Evolutionary conservation across 108 stramenopile genomes (phyloP).

Genomic region (Nitzschia palea): DNA sequence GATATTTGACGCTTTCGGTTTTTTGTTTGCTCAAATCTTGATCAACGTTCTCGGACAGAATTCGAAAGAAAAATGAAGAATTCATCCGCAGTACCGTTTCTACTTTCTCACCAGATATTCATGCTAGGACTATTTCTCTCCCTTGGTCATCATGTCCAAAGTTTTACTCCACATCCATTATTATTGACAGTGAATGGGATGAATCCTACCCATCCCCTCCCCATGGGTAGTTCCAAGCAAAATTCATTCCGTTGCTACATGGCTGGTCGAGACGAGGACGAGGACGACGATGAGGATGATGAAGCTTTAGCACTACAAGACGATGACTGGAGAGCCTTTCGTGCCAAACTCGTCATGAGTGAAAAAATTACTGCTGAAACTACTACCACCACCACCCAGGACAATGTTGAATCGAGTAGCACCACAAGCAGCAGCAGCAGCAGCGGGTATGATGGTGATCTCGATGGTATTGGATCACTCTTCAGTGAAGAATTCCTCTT

Average conservation of each 20-base stretch:
- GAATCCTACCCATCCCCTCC: too few species aligned
- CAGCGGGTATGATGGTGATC: constrained; percentile 38
- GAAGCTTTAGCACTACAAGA: constrained; percentile 29
- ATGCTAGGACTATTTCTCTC: neutral
- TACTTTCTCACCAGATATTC: neutral
- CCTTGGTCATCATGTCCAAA: neutral
- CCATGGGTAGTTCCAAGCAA: too few species aligned
- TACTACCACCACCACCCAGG: neutral
- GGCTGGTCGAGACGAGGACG: constrained; percentile 24
- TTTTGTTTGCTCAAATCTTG: too few species aligned
- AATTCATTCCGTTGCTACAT: neutral
- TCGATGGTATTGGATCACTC: constrained; percentile 75
- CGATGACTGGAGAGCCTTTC: constrained; percentile 78
- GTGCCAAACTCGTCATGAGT: constrained; percentile 78
- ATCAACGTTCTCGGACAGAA: too few species aligned
- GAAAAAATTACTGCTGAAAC: constrained; percentile 25
- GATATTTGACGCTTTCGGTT: too few species aligned
- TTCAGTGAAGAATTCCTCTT: constrained; percentile 32
- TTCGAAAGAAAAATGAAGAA: too few species aligned
- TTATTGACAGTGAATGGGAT: too few species aligned
- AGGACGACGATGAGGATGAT: constrained; percentile 49
- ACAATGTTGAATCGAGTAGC: neutral
- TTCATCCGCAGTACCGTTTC: neutral
- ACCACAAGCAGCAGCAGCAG: neutral
- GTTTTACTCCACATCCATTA: neutral